These are phyloP conservation scores for Fusarium dimerum DNA, from an alignment of 2,329 filamentous ascomycete species.

Conservation along the genomic window DNA sequence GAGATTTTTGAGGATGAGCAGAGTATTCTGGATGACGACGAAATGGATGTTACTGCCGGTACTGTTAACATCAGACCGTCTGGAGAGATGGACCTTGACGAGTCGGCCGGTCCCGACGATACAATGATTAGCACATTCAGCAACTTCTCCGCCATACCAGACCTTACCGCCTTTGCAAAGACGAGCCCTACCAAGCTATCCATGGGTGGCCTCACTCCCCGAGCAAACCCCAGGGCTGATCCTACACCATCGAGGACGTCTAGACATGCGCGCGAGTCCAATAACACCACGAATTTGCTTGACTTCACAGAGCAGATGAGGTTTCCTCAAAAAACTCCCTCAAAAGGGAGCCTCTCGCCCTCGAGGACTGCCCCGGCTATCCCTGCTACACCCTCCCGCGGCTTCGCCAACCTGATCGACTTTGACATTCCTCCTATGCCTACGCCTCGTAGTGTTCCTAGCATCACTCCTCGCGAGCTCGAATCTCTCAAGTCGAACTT, in stretches of 20 bases:
- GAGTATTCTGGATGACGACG: conserved; percentile 31
- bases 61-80: conserved; percentile 32
- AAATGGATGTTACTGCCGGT: conserved; percentile 22
- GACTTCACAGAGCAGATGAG: conserved; percentile 82
- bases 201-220: conserved; percentile 42
- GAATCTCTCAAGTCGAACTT: conserved; percentile 91
- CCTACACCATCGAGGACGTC: conserved; percentile 38
- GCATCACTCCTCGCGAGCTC: conserved; percentile 86
- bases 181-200: conserved; percentile 62
- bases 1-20: conserved; percentile 62
- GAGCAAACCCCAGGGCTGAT: conserved; percentile 33
- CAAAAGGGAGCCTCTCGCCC: conserved; percentile 33
- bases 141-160: conserved; percentile 85
- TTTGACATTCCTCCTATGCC: conserved; percentile 89
- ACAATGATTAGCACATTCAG: conserved; percentile 82
- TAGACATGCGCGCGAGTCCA: conserved; percentile 44
- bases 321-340: conserved; percentile 52
- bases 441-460: conserved; percentile 87
- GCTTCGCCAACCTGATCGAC: conserved; percentile 68
- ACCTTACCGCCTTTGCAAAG: conserved; percentile 80
- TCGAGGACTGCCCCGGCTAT: conserved; percentile 33
- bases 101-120: conserved; percentile 61
- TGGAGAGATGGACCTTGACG: conserved; percentile 30
- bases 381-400: conserved; percentile 49
- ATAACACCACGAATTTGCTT: conserved; percentile 74